These are phyloP conservation scores for Mycena kentingensis DNA, from an alignment of 768 basidiomycete species.

Conservation along the genomic window DNA sequence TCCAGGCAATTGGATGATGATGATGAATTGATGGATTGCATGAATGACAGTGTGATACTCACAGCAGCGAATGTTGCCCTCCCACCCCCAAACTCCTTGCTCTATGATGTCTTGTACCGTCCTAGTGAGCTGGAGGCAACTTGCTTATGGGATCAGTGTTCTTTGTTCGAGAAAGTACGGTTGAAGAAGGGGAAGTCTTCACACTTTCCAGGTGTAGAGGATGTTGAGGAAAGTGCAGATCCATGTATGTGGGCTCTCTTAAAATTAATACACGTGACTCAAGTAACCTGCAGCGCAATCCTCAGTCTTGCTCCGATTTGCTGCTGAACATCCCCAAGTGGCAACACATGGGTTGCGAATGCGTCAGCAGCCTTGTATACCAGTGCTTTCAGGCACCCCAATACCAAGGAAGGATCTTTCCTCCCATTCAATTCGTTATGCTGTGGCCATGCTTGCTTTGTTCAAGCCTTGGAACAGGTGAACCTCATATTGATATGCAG, in stretches of 20 bases:
- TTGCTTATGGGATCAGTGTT: conserved; percentile 12
- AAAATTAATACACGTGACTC: background rate
- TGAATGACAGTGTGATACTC: background rate
- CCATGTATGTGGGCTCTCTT: background rate
- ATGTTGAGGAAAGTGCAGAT: background rate
- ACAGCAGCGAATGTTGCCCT: background rate
- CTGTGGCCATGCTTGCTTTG: conserved; percentile 13
- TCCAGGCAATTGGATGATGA: too few relatives aligned
- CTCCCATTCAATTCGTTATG: conserved; percentile 1
- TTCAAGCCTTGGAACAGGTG: conserved; percentile 14
- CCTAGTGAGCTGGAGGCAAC: conserved; percentile 5
- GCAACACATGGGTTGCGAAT: conserved; percentile 3
- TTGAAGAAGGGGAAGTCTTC: background rate
- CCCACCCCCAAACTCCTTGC: conserved; percentile 1
- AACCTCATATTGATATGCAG: background rate
- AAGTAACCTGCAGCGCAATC: background rate
- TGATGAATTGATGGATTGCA: conserved; percentile 2
- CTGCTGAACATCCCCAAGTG: conserved; percentile 8
- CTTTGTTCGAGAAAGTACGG: conserved; percentile 3
- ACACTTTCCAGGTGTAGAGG: background rate
- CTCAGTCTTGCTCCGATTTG: background rate
- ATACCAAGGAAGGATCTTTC: conserved; percentile 11
- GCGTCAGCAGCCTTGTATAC: background rate
- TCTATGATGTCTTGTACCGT: conserved; percentile 7
- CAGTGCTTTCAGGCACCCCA: conserved; percentile 11